phyloP scores from a whole-genome alignment of 2,329 filamentous ascomycete species.

The Neoascochyta sp. region DNA sequence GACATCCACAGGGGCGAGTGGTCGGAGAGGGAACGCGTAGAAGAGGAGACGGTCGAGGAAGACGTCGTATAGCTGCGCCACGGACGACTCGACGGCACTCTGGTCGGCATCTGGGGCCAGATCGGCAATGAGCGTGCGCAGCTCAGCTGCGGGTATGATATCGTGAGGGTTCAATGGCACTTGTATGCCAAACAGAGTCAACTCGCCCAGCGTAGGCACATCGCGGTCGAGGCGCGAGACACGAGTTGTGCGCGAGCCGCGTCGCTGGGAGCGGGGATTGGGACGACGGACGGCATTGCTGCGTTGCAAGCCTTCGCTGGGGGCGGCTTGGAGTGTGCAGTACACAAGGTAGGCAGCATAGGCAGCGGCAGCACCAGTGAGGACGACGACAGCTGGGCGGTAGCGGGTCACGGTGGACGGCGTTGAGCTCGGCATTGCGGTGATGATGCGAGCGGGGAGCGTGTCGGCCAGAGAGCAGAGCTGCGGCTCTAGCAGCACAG shows the following conservation, averaged over 20 bases:
- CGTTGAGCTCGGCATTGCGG: slow-evolving; percentile 30
- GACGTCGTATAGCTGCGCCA: slow-evolving; percentile 26
- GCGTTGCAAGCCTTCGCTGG: slow-evolving; percentile 50
- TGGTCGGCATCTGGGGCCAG: slow-evolving; percentile 16
- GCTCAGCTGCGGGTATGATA: slow-evolving; percentile 16
- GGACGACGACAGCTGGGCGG: slow-evolving; percentile 51
- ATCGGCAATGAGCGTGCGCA: slow-evolving; percentile 20
- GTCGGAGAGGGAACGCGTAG: slow-evolving; percentile 15
- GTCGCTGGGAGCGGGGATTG: slow-evolving; percentile 34
- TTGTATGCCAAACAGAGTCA: slow-evolving; percentile 22
- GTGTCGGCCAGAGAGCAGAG: slow-evolving; percentile 4
- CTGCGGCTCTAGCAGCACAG: slow-evolving; percentile 9
- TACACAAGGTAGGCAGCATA: slow-evolving; percentile 61
- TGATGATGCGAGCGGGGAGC: slow-evolving; percentile 3
- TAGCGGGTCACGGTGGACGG: slow-evolving; percentile 38
- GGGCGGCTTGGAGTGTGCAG: slow-evolving; percentile 33
- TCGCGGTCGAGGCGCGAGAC: slow-evolving; percentile 17
- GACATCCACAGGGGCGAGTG: slow-evolving; percentile 17
- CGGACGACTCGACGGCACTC: slow-evolving; percentile 18
- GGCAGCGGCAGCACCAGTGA: slow-evolving; percentile 55
- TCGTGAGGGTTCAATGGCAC: slow-evolving; percentile 22
- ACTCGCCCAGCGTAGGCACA: slow-evolving; percentile 20
- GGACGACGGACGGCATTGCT: slow-evolving; percentile 64
- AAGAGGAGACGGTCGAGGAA: slow-evolving; percentile 30
- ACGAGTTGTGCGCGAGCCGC: slow-evolving; percentile 14